A percentile compares a stretch with the other conserved stretches of the same genome.
These are phyloP conservation scores for Lolium rigidum DNA, from an alignment of 176 grass and related monocot genomes.

Conservation along the genomic window DNA sequence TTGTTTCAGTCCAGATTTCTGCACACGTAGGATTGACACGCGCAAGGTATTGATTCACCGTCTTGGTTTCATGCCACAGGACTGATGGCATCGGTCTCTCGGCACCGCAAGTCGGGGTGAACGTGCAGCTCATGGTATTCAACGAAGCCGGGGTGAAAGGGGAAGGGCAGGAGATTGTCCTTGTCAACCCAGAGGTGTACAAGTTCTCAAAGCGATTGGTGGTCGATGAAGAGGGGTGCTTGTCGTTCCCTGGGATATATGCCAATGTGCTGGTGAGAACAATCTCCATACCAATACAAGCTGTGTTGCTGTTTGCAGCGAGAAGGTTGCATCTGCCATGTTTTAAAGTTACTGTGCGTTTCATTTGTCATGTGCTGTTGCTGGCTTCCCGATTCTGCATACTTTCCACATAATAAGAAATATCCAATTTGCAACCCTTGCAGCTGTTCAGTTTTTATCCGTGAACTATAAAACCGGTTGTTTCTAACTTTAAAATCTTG, in stretches of 20 bases:
- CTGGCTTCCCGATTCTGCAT: conserved; percentile 25
- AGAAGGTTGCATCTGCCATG: conserved; percentile 9
- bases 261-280: conserved; percentile 80
- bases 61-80: conserved; percentile 50
- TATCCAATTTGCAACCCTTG: not conserved
- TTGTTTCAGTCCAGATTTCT: conserved; percentile 5
- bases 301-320: conserved; percentile 18
- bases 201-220: conserved; percentile 68
- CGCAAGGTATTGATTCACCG: not conserved
- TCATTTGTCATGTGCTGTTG: not conserved
- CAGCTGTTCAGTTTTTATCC: not conserved
- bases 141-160: conserved; percentile 81
- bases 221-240: conserved; percentile 85
- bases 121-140: conserved; percentile 98
- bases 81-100: conserved; percentile 97
- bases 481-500: conserved; percentile 11
- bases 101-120: conserved; percentile 92
- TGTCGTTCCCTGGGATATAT: conserved; percentile 97
- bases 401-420: not conserved
- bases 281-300: not conserved
- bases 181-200: conserved; percentile 85
- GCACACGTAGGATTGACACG: not conserved
- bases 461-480: not conserved
- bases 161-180: conserved; percentile 91
- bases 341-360: conserved; percentile 11